Conservation (phyloP, 129 eudicot genomes). For the Erigeron canadensis region DNA sequence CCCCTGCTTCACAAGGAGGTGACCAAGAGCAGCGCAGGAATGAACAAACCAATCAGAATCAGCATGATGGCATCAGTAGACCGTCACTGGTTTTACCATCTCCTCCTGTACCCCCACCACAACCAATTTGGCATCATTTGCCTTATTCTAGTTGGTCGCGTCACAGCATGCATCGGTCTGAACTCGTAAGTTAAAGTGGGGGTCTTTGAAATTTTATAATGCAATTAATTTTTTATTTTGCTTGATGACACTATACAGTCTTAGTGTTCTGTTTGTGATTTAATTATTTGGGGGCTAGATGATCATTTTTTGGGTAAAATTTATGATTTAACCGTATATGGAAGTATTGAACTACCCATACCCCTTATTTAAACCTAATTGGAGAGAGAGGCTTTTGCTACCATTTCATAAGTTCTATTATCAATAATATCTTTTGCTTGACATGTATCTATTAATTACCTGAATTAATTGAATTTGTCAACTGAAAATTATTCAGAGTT, state of each 20-base stretch:
- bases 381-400: background rate
- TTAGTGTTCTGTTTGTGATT: background rate
- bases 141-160: conserved; percentile 93
- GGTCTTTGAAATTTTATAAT: background rate
- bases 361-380: background rate
- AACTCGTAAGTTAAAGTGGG: conserved; percentile 58
- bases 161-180: conserved; percentile 88
- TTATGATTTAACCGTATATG: no score
- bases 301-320: no score
- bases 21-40: conserved; percentile 60
- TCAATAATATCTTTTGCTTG: no score
- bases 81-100: conserved; percentile 67
- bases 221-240: background rate
- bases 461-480: background rate
- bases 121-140: conserved; percentile 96
- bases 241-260: background rate
- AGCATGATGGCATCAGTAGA: conserved; percentile 51
- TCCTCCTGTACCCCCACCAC: conserved; percentile 98
- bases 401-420: background rate
- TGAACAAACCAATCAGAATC: conserved; percentile 53
- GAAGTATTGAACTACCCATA: background rate
- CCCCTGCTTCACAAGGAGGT: conserved; percentile 59
- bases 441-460: no score
- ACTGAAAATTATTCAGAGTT: no score
- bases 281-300: background rate